Percentiles rank a stretch among this genome's conserved stretches.
Conservation (phyloP, 139 green algal genomes). For the Tetradesmus obliquus region DNA sequence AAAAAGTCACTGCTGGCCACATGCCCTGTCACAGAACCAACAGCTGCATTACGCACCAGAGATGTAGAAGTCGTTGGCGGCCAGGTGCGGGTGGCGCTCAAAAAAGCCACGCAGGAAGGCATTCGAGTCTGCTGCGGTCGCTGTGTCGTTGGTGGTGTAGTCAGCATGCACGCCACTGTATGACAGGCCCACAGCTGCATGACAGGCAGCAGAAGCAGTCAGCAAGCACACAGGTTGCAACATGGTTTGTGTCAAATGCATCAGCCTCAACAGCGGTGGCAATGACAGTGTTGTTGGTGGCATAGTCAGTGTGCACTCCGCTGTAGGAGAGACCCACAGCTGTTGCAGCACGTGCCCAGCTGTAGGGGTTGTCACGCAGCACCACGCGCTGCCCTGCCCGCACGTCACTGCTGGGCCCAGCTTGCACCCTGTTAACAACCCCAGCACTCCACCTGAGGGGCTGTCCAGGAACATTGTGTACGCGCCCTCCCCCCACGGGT, state of each 20-base stretch:
- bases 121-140: constrained; percentile 71
- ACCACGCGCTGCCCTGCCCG: neutral
- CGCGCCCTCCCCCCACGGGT: constrained; percentile 55
- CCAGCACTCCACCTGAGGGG: constrained; percentile 50
- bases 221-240: neutral
- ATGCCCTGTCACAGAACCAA: neutral
- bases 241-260: neutral
- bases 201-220: neutral
- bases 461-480: constrained; percentile 77
- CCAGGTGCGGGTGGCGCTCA: constrained; percentile 55
- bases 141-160: constrained; percentile 63
- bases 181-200: constrained; percentile 67
- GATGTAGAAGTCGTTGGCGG: constrained; percentile 62
- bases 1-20: neutral
- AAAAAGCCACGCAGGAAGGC: constrained; percentile 74
- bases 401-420: too few species aligned
- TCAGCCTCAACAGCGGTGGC: too few species aligned
- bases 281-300: too few species aligned
- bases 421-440: too few species aligned
- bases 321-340: too few species aligned
- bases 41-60: constrained; percentile 44
- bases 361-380: constrained; percentile 11
- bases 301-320: too few species aligned
- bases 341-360: constrained; percentile 12
- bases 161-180: constrained; percentile 46